Base-by-base conservation (phyloP, 441 rosid species). In the Pelargonium citronellum region DNA sequence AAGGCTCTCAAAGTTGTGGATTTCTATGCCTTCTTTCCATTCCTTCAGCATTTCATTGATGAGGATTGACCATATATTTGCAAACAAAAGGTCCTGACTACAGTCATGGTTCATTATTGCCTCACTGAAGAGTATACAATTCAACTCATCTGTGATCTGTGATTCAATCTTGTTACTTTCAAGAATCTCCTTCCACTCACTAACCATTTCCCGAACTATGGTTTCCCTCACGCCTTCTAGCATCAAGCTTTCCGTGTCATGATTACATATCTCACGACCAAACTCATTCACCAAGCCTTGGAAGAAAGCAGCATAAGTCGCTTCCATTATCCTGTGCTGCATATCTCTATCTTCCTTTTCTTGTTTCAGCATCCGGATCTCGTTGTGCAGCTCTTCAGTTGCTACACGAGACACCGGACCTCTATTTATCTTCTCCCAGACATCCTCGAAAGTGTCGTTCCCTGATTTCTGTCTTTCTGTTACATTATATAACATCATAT, bases 321-420 rank as follows among this genome's bases (percentile, higher is more conserved):
- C 83, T 51, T 85, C 89, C 69, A 77, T 71, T 51, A 82, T 69
- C 78, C 67, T 16, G n/a, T 64, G 46, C 11, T 63, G 80, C 47
- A 87, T 70, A 67, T 73, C 67, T 58, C 64, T 60, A 68, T 79
- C 86, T 69, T 87, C 89, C 16, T 77, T 79, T 67, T 82, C 87
- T 75, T 77, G 78, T 60, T 67, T 70, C 71, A 83, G 69, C 43
- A 64, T 67, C 43, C 43, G 70, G 30, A 78, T 60, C 69, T 84
- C 78, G 8, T 67, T 30, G 2, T 66, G 68, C 10, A 64, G 73
- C 3, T 65, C 79, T 66, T 82, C 79, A 73, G 51, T 68, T n/a
- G 1, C 73, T 7, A 63, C 66, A n/a, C 72, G 67, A 43, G 83
- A 72, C 70, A 64, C 75, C 5, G 75, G 55, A 49, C 3, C 63